Conservation (phyloP, 768 basidiomycete species). For the Cystobasidium onofrii region DNA sequence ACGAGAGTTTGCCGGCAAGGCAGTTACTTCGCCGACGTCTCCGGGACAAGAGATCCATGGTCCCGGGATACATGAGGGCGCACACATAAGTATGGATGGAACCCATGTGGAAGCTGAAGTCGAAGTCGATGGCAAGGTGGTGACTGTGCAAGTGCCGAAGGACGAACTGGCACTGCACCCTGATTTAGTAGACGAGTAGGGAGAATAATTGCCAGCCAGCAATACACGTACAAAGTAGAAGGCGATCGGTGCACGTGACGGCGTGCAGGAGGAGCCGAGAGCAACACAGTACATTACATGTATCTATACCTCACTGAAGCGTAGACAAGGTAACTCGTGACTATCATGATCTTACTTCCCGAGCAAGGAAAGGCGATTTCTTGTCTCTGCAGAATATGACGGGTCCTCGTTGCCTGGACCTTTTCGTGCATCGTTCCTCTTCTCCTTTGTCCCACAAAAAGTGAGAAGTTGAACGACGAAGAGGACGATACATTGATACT, state of each 20-base stretch:
- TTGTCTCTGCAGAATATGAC: too few species aligned
- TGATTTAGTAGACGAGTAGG: constrained; percentile 1
- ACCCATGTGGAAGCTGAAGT: constrained; percentile 29
- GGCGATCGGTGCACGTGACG: too few species aligned
- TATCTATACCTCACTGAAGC: not conserved
- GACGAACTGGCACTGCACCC: constrained; percentile 26
- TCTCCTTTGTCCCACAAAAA: not conserved
- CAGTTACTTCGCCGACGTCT: not conserved
- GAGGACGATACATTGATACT: too few species aligned
- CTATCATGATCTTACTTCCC: not conserved
- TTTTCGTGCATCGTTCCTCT: not conserved
- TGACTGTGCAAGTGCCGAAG: constrained; percentile 26
- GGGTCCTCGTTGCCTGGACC: not conserved
- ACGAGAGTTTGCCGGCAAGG: not conserved
- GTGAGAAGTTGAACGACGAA: not conserved
- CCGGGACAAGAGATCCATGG: constrained; percentile 11
- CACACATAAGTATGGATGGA: constrained; percentile 15
- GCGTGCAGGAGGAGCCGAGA: too few species aligned
- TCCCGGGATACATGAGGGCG: constrained; percentile 25
- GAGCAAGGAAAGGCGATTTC: not conserved
- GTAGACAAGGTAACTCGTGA: not conserved
- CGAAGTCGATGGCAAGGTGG: constrained; percentile 11
- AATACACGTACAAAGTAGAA: too few species aligned
- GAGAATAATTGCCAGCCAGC: not conserved
- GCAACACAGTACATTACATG: too few species aligned